These are phyloP conservation scores for Pseudogymnoascus sp. DNA, from an alignment of 2,329 filamentous ascomycete genomes.

Conservation along the genomic window DNA sequence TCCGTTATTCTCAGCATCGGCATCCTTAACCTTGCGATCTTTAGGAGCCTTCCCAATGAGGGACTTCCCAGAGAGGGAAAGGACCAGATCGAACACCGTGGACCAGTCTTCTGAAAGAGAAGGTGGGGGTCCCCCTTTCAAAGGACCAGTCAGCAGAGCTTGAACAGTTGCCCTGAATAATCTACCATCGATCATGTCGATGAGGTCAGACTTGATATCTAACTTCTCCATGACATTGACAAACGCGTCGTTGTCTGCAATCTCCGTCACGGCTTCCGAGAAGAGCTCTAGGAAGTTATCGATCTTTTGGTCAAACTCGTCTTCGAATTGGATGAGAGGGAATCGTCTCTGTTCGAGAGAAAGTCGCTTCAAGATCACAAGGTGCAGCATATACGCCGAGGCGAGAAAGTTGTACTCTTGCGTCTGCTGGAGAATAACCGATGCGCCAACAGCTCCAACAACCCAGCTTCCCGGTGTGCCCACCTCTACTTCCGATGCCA, in stretches of 20 bases:
- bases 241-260: slow-evolving; percentile 27
- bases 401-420: slow-evolving; percentile 23
- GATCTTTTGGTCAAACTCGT: slow-evolving; percentile 27
- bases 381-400: slow-evolving; percentile 35
- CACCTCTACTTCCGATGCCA: not conserved
- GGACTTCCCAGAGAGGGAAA: slow-evolving; percentile 12
- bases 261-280: slow-evolving; percentile 27
- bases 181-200: slow-evolving; percentile 48
- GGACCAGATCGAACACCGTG: not conserved
- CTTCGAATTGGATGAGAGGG: slow-evolving; percentile 26
- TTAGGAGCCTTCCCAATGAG: slow-evolving; percentile 11
- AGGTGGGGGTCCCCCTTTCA: slow-evolving; percentile 15
- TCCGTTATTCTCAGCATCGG: slow-evolving; percentile 13
- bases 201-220: slow-evolving; percentile 35
- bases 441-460: not conserved
- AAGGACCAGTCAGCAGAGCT: slow-evolving; percentile 19
- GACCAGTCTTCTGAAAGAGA: slow-evolving; percentile 21
- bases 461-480: not conserved
- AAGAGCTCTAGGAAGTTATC: slow-evolving; percentile 30
- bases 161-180: slow-evolving; percentile 27
- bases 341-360: slow-evolving; percentile 32
- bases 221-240: slow-evolving; percentile 15
- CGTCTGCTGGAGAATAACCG: slow-evolving; percentile 4
- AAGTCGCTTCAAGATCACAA: slow-evolving; percentile 32
- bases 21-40: slow-evolving; percentile 18